A percentile compares a stretch with the other conserved stretches of the same genome.
phyloP scores from a whole-genome alignment of 257 asterid genomes.

The Craterostigma plantagineum region DNA sequence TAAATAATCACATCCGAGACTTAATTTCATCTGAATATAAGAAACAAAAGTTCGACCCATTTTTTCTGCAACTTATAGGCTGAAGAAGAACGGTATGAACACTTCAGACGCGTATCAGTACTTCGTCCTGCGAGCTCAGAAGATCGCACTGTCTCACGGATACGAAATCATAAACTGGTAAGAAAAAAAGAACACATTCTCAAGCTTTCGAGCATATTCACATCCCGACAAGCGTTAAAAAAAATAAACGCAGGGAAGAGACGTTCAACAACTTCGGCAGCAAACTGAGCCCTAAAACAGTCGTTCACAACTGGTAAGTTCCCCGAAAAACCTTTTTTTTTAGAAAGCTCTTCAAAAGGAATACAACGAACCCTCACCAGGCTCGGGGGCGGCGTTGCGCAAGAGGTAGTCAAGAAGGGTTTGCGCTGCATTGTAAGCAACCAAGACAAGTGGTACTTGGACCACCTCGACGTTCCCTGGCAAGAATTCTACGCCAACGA shows the following conservation, averaged over 20 bases:
- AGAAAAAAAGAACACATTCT: background rate
- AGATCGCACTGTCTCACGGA: slow-evolving; percentile 78
- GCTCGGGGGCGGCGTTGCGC: slow-evolving; percentile 79
- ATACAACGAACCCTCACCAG: slow-evolving; percentile 13
- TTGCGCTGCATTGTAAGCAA: slow-evolving; percentile 83
- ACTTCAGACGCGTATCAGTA: slow-evolving; percentile 49
- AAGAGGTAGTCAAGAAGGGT: slow-evolving; percentile 50
- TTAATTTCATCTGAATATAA: background rate
- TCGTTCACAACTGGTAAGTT: slow-evolving; percentile 75
- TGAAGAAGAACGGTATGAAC: slow-evolving; percentile 19
- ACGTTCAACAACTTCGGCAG: slow-evolving; percentile 80
- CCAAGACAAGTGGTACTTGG: slow-evolving; percentile 91
- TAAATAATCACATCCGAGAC: slow-evolving; percentile 9
- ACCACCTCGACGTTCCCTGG: slow-evolving; percentile 70
- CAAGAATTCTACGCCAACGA: slow-evolving; percentile 68
- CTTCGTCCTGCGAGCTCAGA: slow-evolving; percentile 71
- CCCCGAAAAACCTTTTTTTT: background rate
- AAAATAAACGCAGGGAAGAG: slow-evolving; percentile 62
- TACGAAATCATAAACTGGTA: slow-evolving; percentile 93
- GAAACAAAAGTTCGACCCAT: background rate
- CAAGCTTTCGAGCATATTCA: background rate
- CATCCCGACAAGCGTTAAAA: slow-evolving; percentile 1
- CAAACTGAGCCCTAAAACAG: slow-evolving; percentile 66
- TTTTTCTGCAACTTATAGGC: slow-evolving; percentile 26
- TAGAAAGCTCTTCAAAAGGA: too few species aligned